Percentiles rank a stretch among this genome's conserved stretches.
Conservation (phyloP, 2,329 filamentous ascomycete species). For the Myriosclerotinia duriaeana region DNA sequence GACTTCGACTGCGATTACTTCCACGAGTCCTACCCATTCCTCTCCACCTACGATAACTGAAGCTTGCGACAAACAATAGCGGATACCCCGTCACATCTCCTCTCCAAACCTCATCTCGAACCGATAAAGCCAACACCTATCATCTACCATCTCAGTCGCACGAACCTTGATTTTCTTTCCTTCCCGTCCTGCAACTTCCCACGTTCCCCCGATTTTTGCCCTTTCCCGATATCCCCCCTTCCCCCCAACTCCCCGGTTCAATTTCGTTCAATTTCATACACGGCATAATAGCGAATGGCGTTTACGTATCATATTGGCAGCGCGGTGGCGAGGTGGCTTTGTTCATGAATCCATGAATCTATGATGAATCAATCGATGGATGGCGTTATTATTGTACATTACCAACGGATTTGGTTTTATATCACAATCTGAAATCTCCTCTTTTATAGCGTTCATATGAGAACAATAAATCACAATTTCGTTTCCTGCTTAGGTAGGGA, state of each 20-base stretch:
- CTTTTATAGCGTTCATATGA: background rate
- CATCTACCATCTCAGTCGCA: background rate
- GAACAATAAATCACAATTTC: background rate
- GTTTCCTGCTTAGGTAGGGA: background rate
- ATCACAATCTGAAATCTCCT: slow-evolving; percentile 20
- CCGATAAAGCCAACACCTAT: background rate
- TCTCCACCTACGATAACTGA: background rate
- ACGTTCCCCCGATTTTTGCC: background rate
- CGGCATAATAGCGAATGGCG: slow-evolving; percentile 16
- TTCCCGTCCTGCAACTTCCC: slow-evolving; percentile 1
- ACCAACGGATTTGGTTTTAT: slow-evolving; percentile 2
- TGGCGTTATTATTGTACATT: slow-evolving; percentile 17
- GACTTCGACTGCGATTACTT: background rate
- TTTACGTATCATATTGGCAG: slow-evolving; percentile 11
- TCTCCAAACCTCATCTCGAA: background rate
- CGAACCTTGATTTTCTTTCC: background rate
- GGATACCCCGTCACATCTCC: background rate
- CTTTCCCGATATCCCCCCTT: background rate
- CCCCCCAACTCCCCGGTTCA: background rate
- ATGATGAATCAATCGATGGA: slow-evolving; percentile 16
- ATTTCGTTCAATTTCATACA: background rate
- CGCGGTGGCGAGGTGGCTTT: slow-evolving; percentile 10
- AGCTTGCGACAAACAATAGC: background rate
- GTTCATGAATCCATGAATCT: slow-evolving; percentile 11
- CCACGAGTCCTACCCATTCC: background rate